phyloP scores from a whole-genome alignment of 2,329 filamentous ascomycete genomes.

The Aspergillus puulaauensis region DNA sequence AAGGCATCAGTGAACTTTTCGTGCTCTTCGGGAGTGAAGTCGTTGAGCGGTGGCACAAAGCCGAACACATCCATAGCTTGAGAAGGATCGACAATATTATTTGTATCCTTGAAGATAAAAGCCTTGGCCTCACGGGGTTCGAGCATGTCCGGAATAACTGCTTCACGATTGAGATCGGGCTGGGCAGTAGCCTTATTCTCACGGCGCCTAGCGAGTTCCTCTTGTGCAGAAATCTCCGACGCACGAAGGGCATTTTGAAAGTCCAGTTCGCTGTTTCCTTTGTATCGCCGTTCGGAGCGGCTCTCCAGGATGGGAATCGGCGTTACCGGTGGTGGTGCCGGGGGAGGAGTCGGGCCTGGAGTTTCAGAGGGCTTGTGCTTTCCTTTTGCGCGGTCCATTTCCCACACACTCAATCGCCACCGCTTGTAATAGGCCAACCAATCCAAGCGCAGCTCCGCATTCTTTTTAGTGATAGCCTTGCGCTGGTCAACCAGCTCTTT shows the following conservation, averaged over 20 bases:
- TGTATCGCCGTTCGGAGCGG: slow-evolving; percentile 36
- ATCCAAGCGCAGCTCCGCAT: slow-evolving; percentile 40
- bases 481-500: slow-evolving; percentile 39
- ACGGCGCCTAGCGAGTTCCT: slow-evolving; percentile 47
- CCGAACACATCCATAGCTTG: slow-evolving; percentile 45
- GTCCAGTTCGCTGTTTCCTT: slow-evolving; percentile 51
- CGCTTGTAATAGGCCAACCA: slow-evolving; percentile 44
- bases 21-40: slow-evolving; percentile 50
- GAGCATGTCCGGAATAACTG: slow-evolving; percentile 50
- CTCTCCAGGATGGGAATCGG: slow-evolving; percentile 37
- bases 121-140: slow-evolving; percentile 39
- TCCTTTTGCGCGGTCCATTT: slow-evolving; percentile 43
- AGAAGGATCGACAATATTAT: slow-evolving; percentile 40
- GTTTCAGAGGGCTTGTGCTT: slow-evolving; percentile 39
- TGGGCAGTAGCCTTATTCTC: slow-evolving; percentile 44
- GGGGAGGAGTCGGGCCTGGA: slow-evolving; percentile 36
- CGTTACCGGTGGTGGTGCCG: slow-evolving; percentile 33
- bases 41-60: slow-evolving; percentile 46
- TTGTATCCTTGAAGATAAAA: slow-evolving; percentile 47
- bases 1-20: slow-evolving; percentile 48
- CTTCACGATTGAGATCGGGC: slow-evolving; percentile 47
- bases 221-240: slow-evolving; percentile 49
- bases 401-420: slow-evolving; percentile 45
- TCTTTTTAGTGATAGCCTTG: slow-evolving; percentile 39
- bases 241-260: slow-evolving; percentile 49